phyloP scores from a whole-genome alignment of 2,329 filamentous ascomycete genomes.

The Trichophyton rubrum region DNA sequence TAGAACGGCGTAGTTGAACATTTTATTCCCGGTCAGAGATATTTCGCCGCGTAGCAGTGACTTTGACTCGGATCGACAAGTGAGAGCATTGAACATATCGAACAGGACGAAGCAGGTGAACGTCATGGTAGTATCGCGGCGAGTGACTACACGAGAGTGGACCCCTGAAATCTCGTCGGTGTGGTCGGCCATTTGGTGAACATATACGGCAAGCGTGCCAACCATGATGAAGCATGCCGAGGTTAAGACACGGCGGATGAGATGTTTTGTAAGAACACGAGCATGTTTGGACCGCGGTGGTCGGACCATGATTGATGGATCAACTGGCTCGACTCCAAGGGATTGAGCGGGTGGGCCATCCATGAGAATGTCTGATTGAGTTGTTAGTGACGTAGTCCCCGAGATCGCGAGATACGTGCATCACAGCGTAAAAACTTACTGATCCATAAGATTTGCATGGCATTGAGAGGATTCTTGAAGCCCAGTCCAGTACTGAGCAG shows the following conservation, averaged over 20 bases:
- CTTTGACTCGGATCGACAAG: conserved; percentile 83
- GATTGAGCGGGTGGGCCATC: conserved; percentile 96
- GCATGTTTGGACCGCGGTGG: conserved; percentile 79
- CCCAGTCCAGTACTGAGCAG: conserved; percentile 85
- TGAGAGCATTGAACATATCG: conserved; percentile 98
- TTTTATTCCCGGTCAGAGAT: conserved; percentile 68
- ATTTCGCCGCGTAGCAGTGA: conserved; percentile 79
- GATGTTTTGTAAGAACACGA: conserved; percentile 71
- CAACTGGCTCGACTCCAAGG: conserved; percentile 86
- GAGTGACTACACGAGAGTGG: conserved; percentile 55
- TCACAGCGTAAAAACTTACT: conserved; percentile 49
- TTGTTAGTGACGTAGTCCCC: neutral
- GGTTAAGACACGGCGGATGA: conserved; percentile 74
- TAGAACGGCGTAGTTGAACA: conserved; percentile 93
- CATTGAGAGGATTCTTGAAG: conserved; percentile 89
- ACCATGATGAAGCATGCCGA: conserved; percentile 83
- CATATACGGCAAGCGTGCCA: conserved; percentile 83
- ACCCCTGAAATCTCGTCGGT: conserved; percentile 34
- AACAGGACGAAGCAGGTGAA: conserved; percentile 98
- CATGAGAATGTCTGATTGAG: conserved; percentile 81
- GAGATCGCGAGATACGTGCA: neutral
- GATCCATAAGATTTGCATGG: conserved; percentile 99
- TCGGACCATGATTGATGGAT: conserved; percentile 83
- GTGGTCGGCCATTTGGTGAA: conserved; percentile 77
- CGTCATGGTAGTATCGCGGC: conserved; percentile 96